A percentile compares a stretch with the other conserved stretches of the same genome.
Conservation (phyloP, 805 yeast genomes). For the Kodamaea jinghongensis region DNA sequence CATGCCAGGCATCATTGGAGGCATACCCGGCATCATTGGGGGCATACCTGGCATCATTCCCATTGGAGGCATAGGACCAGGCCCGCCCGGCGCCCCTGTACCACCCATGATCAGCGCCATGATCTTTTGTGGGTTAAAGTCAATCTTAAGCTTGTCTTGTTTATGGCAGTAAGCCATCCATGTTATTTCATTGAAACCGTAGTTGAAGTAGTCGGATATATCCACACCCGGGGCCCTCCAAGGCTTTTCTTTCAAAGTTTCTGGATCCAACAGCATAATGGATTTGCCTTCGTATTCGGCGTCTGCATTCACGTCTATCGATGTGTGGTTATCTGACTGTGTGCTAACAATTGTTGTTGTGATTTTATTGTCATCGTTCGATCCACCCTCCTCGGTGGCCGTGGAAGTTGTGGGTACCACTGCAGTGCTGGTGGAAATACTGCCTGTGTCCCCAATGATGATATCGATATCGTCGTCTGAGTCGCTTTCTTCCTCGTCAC, state of each 20-base stretch:
- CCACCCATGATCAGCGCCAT: constrained; percentile 57
- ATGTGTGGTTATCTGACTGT: constrained; percentile 35
- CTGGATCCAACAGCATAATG: constrained; percentile 74
- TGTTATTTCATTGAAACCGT: constrained; percentile 92
- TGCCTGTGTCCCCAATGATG: constrained; percentile 52
- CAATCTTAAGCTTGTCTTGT: constrained; percentile 77
- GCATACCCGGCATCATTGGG: constrained; percentile 27
- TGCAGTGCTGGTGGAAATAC: constrained; percentile 17
- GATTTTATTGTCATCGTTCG: constrained; percentile 19
- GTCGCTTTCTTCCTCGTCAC: constrained; percentile 34
- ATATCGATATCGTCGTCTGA: constrained; percentile 77
- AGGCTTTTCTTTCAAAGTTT: constrained; percentile 86
- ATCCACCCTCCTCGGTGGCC: constrained; percentile 24
- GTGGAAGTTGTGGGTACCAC: constrained; percentile 29
- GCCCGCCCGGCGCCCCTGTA: constrained; percentile 21
- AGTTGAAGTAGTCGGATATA: constrained; percentile 89
- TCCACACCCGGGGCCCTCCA: constrained; percentile 99
- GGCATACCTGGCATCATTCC: constrained; percentile 16
- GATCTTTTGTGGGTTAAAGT: constrained; percentile 78
- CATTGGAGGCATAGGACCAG: constrained; percentile 17
- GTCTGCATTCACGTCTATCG: constrained; percentile 65
- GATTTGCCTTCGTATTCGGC: constrained; percentile 80
- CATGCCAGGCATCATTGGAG: constrained; percentile 19
- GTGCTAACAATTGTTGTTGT: constrained; percentile 38
- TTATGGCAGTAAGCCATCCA: constrained; percentile 92